Conservation (phyloP, 2,329 filamentous ascomycete genomes). For the Dothistroma pini region DNA sequence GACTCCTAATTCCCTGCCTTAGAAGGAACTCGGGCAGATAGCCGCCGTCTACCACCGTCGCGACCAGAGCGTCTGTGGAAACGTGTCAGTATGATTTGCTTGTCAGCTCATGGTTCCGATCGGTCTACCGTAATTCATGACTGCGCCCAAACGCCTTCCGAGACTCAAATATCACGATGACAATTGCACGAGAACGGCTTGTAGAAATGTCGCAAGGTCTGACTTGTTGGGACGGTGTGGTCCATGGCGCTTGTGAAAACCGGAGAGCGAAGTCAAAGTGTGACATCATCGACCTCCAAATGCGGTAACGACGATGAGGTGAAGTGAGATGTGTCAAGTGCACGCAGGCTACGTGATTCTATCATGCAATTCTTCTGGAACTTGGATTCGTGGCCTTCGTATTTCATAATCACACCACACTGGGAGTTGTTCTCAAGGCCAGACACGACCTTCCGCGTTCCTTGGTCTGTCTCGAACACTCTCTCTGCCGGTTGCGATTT, state of each 20-base stretch:
- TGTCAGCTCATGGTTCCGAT: not conserved
- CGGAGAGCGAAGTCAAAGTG: not conserved
- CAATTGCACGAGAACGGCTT: not conserved
- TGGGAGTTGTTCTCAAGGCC: too few species aligned
- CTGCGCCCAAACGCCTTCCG: not conserved
- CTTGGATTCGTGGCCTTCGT: too few species aligned
- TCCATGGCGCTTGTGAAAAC: not conserved
- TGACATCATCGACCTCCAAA: not conserved
- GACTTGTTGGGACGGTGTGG: not conserved
- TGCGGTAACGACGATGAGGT: not conserved
- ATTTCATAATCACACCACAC: not conserved
- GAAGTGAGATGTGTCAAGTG: not conserved
- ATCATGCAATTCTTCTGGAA: too few species aligned
- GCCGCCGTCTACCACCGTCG: conserved; percentile 61
- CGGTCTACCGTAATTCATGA: conserved; percentile 2
- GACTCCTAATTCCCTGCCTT: conserved; percentile 62
- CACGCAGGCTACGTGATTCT: too few species aligned
- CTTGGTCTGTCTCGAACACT: too few species aligned
- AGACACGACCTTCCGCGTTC: too few species aligned
- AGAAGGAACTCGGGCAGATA: conserved; percentile 62
- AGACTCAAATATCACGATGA: not conserved
- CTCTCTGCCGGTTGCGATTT: too few species aligned
- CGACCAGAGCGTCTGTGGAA: conserved; percentile 38
- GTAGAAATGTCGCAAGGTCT: not conserved
- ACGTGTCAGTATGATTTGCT: conserved; percentile 8